A percentile compares a stretch with the other conserved stretches of the same genome.
Conservation (phyloP, 164 flowering plant genomes). For the Stephania japonica region DNA sequence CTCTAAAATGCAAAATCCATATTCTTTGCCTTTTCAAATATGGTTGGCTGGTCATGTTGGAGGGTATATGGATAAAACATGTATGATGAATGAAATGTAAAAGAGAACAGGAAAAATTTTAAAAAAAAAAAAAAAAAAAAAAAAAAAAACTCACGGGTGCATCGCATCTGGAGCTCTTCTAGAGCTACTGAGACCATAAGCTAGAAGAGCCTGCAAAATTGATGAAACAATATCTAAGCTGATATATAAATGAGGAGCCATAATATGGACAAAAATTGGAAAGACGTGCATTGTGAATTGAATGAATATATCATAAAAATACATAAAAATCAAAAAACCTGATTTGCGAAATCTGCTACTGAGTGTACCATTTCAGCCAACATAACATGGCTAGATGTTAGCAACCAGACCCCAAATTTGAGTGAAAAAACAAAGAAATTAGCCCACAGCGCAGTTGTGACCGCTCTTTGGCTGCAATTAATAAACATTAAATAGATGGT, state of each 20-base stretch:
- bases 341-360: constrained; percentile 94
- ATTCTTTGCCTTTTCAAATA: not conserved
- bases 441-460: constrained; percentile 90
- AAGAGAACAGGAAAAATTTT: not conserved
- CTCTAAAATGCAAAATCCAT: too few species aligned
- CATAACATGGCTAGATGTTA: constrained; percentile 92
- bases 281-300: not conserved
- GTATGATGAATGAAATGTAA: not conserved
- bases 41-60: not conserved
- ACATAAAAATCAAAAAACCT: constrained; percentile 33
- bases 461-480: constrained; percentile 88
- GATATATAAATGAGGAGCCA: too few species aligned
- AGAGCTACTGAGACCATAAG: constrained; percentile 95
- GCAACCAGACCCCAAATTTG: constrained; percentile 88
- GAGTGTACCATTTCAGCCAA: constrained; percentile 95
- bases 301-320: too few species aligned
- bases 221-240: constrained; percentile 6
- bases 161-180: constrained; percentile 98
- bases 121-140: too few species aligned
- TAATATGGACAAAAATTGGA: not conserved
- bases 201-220: constrained; percentile 81
- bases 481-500: not conserved
- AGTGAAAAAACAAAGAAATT: constrained; percentile 95
- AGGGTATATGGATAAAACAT: not conserved
- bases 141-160: constrained; percentile 89